phyloP scores from a whole-genome alignment of 306 rosid species.

The Glycine latifolia region DNA sequence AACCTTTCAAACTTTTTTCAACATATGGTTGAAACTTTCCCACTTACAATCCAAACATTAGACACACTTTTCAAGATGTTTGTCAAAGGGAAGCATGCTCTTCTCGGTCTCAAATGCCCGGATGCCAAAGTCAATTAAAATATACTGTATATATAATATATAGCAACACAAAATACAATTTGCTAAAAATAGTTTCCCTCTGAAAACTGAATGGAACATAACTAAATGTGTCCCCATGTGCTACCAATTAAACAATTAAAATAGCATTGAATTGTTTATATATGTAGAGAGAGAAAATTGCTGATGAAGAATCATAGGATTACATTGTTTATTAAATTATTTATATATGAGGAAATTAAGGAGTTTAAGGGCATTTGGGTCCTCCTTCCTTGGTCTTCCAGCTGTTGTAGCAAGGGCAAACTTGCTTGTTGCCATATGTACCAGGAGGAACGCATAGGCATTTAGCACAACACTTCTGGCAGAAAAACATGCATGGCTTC shows the following conservation, averaged over 20 bases:
- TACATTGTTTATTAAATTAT: neutral
- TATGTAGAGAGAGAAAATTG: neutral
- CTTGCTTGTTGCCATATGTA: constrained; percentile 76
- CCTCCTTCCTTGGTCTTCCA: constrained; percentile 96
- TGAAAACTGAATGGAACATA: constrained; percentile 25
- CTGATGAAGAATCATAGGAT: neutral
- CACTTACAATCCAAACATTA: neutral
- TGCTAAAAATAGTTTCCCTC: neutral
- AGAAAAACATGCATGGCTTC: constrained; percentile 97
- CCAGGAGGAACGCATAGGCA: constrained; percentile 94
- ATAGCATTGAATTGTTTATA: neutral
- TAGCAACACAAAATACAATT: neutral
- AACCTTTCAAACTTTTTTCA: no score
- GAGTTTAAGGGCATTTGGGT: constrained; percentile 85
- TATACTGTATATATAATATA: neutral
- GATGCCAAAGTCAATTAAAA: neutral
- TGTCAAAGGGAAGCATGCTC: neutral
- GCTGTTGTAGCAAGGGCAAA: constrained; percentile 88
- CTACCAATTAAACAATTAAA: neutral
- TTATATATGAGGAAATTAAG: neutral
- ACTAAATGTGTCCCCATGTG: constrained; percentile 19
- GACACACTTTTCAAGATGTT: neutral
- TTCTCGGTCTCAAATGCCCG: neutral
- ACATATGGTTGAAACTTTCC: neutral
- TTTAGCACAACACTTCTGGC: constrained; percentile 80